Base-by-base conservation (phyloP, 106 monocot genomes). In the Cymbidium sinense region DNA sequence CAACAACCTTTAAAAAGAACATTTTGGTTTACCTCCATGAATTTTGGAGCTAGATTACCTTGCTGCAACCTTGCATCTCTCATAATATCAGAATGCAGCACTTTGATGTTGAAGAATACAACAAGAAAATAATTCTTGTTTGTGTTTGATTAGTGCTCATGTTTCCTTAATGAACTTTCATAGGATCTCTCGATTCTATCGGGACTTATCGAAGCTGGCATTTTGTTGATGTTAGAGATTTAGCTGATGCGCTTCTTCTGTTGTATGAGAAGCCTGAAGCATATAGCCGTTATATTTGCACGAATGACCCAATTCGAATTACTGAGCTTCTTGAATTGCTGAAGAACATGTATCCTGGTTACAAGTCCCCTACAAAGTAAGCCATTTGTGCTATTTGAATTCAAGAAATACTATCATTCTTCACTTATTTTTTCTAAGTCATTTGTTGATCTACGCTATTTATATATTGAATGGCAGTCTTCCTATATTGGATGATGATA, bases 191-290 rank as follows among this genome's bases (percentile, higher is more conserved):
- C 7, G 55, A 55, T 2, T 55, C 3, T 21, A 0, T n/a, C 3
- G 0, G 0, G 55, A n/a, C 2, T 19, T 2, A 21, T 55, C 21
- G 19, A 21, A 55, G 21, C n/a, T 21, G 55, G 55, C 55, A 19
- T 62, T 34, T 85, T 79, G 88, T 88, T 34, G 88, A 88, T 75
- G 88, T 82, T 70, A 62, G 88, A 70, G 88, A 88, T 64, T 47
- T 88, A 27, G 88, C 85, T 28, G 88, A 85, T 33, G 84, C 88
- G 19, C 41, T 85, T 27, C 76, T 88, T 25, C 30, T 88, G 27
- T 41, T 73, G 12, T 88, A 82, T 34, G 88, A 88, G 75, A 82
- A 79, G 70, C 77, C 70, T 43, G 85, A 90, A 33, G 84, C 88
- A 71, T 88, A 84, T 1, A 84, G 93, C 17, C 79, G 90, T 0